These are phyloP conservation scores for Protomyces inundatus DNA, from an alignment of 1,139 yeast genomes.

Conservation along the genomic window DNA sequence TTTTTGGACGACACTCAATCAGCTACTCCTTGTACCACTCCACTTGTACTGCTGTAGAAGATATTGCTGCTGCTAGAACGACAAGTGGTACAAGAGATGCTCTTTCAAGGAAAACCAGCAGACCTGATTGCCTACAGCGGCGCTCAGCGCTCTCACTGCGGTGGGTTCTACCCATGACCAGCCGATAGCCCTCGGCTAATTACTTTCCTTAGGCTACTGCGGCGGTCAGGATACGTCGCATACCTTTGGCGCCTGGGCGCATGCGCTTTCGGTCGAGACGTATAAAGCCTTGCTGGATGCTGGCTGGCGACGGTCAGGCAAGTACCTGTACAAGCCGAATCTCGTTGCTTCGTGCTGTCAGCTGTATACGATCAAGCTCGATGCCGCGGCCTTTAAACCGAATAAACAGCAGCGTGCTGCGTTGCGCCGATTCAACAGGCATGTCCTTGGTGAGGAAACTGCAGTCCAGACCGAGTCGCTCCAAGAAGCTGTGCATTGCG, in stretches of 20 bases:
- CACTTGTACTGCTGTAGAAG: background rate
- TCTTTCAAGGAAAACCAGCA: constrained; percentile 23
- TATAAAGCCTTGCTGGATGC: constrained; percentile 50
- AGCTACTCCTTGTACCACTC: too few relatives aligned
- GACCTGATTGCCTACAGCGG: constrained; percentile 21
- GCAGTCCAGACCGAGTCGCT: constrained; percentile 3
- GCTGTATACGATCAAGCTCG: constrained; percentile 67
- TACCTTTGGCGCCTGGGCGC: constrained; percentile 28
- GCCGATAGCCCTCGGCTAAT: background rate
- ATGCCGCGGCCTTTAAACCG: constrained; percentile 45
- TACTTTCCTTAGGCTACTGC: constrained; percentile 31
- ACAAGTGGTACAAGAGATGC: constrained; percentile 1
- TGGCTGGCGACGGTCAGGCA: constrained; percentile 68
- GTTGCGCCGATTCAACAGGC: constrained; percentile 56
- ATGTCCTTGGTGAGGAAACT: constrained; percentile 36
- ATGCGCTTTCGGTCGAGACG: constrained; percentile 27
- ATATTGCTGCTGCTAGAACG: background rate
- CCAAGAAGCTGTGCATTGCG: background rate
- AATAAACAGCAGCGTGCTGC: constrained; percentile 64
- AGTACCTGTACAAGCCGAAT: constrained; percentile 68
- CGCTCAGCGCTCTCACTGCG: constrained; percentile 12
- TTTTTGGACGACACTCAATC: too few relatives aligned
- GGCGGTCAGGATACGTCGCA: constrained; percentile 23
- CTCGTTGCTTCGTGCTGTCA: constrained; percentile 70
- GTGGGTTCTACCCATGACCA: background rate